Evolutionary conservation across 768 basidiomycete genomes (phyloP).

Genomic region (Cubamyces lactineus): DNA sequence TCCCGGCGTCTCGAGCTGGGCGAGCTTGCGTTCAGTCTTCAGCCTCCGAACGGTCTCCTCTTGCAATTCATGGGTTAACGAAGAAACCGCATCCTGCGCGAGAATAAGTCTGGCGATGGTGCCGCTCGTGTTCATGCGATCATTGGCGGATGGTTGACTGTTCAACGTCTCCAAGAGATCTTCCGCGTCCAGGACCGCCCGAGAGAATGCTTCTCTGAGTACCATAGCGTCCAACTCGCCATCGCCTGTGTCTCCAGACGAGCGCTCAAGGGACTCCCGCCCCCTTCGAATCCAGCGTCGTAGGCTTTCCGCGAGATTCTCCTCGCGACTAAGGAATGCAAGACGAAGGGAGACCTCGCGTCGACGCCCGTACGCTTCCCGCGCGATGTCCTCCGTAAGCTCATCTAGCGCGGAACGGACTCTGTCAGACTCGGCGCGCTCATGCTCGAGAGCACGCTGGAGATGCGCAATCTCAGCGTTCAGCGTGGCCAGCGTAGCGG

Average conservation of each 20-base stretch:
- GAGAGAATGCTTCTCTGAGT: slow-evolving; percentile 32
- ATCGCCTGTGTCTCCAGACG: slow-evolving; percentile 12
- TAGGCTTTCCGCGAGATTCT: slow-evolving; percentile 56
- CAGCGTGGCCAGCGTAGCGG: slow-evolving; percentile 61
- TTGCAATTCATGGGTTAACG: slow-evolving; percentile 61
- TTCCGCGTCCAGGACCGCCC: slow-evolving; percentile 40
- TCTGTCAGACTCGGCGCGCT: slow-evolving; percentile 47
- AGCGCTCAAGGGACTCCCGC: slow-evolving; percentile 43
- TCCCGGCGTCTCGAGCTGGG: slow-evolving; percentile 1
- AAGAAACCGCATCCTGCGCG: slow-evolving; percentile 51
- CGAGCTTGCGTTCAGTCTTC: slow-evolving; percentile 42
- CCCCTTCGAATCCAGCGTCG: slow-evolving; percentile 58
- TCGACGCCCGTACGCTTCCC: slow-evolving; percentile 72
- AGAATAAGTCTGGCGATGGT: slow-evolving; percentile 55
- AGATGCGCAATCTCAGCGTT: slow-evolving; percentile 51
- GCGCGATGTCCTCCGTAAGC: slow-evolving; percentile 67
- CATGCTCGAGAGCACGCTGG: slow-evolving; percentile 46
- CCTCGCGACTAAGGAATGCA: slow-evolving; percentile 65
- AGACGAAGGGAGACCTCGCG: slow-evolving; percentile 71
- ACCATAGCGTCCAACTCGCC: slow-evolving; percentile 22
- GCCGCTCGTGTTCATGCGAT: slow-evolving; percentile 41
- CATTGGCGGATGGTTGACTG: slow-evolving; percentile 36
- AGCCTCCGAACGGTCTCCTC: slow-evolving; percentile 56
- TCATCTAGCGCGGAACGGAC: slow-evolving; percentile 70
- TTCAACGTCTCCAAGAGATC: slow-evolving; percentile 40